Conservation (phyloP, 2,329 filamentous ascomycete species). For the Exophiala aquamarina region DNA sequence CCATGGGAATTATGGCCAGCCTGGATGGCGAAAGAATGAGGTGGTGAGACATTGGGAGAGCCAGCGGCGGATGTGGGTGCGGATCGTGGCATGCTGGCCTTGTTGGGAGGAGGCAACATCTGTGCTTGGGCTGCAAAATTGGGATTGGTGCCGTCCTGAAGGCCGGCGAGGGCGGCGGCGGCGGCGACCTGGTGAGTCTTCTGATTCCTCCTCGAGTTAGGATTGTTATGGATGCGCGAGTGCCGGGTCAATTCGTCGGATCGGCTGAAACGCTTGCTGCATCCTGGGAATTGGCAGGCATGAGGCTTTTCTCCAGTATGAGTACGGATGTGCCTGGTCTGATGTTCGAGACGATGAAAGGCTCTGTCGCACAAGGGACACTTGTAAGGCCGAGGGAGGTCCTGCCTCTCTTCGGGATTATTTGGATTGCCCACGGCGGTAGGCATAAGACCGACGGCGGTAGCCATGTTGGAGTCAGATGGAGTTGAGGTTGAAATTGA, state of each 20-base stretch:
- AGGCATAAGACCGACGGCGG: conserved; percentile 45
- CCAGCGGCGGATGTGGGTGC: conserved; percentile 81
- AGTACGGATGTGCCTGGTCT: conserved; percentile 87
- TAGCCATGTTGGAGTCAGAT: conserved; percentile 40
- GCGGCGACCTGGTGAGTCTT: conserved; percentile 69
- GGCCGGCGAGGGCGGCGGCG: conserved; percentile 53
- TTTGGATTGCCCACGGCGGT: conserved; percentile 47
- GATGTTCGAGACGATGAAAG: conserved; percentile 96
- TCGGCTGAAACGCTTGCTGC: conserved; percentile 94
- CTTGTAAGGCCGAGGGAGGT: conserved; percentile 95
- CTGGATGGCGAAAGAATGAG: conserved; percentile 70
- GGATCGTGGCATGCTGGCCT: conserved; percentile 79
- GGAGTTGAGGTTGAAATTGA: conserved; percentile 19
- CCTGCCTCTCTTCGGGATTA: conserved; percentile 64
- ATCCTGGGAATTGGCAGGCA: conserved; percentile 90
- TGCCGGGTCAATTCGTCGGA: conserved; percentile 96
- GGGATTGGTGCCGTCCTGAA: conserved; percentile 50
- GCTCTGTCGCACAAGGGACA: conserved; percentile 98
- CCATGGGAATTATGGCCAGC: conserved; percentile 52
- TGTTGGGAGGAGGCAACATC: conserved; percentile 74
- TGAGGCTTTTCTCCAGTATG: conserved; percentile 99
- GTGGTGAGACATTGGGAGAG: conserved; percentile 95
- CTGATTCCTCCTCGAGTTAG: conserved; percentile 90
- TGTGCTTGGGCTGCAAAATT: conserved; percentile 48
- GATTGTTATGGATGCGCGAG: conserved; percentile 98